Conservation (phyloP, 2,329 filamentous ascomycete genomes). For the Phaeophleospora eucalypticola region DNA sequence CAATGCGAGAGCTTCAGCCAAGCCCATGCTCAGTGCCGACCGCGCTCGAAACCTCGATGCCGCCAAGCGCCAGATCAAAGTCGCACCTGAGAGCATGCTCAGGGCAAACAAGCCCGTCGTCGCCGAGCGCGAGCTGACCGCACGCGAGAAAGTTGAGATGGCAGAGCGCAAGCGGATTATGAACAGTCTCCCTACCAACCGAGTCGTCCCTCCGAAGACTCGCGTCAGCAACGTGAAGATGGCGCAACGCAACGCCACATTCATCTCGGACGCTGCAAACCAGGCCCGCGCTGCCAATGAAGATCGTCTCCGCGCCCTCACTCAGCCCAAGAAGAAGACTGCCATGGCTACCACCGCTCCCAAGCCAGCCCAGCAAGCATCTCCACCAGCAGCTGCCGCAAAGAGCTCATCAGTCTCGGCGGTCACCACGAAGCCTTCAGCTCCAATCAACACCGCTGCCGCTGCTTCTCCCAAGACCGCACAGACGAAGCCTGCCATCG, state of each 20-base stretch:
- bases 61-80: conserved; percentile 17
- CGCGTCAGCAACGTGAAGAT: conserved; percentile 5
- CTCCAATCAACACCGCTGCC: background rate
- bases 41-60: conserved; percentile 7
- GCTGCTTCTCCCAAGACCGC: background rate
- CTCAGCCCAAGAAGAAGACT: conserved; percentile 8
- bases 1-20: conserved; percentile 11
- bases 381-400: background rate
- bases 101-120: conserved; percentile 8
- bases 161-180: conserved; percentile 11
- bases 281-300: conserved; percentile 18
- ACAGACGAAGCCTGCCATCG: background rate
- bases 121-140: conserved; percentile 18
- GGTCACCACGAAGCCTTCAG: too few relatives aligned
- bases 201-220: conserved; percentile 11
- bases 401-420: background rate
- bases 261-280: conserved; percentile 4
- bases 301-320: conserved; percentile 16
- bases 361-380: background rate
- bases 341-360: too few relatives aligned
- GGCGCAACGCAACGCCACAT: conserved; percentile 1
- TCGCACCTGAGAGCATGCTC: conserved; percentile 19
- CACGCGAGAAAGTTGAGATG: conserved; percentile 16
- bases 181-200: conserved; percentile 1
- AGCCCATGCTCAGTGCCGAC: conserved; percentile 5